Percentiles rank a stretch among this genome's conserved stretches.
Conservation (phyloP, 1,139 yeast species). For the Yamadazyma epiphylla region DNA sequence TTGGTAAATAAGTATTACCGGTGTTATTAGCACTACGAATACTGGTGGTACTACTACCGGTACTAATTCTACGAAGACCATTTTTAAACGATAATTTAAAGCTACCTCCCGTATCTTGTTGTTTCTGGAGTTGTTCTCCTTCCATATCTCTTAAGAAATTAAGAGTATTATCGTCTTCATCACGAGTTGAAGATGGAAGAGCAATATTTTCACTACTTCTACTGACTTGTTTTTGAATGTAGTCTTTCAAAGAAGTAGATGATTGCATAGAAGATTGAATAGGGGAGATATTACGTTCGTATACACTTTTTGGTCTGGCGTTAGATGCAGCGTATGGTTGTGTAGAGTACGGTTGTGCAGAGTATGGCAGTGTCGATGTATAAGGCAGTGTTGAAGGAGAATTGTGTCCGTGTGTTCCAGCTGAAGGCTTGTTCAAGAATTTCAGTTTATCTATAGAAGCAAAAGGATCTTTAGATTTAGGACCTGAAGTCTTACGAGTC, state of each 20-base stretch:
- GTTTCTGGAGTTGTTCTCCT: slow-evolving; percentile 17
- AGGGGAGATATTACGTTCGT: slow-evolving; percentile 11
- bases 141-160: slow-evolving; percentile 59
- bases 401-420: no score
- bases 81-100: slow-evolving; percentile 31
- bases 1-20: slow-evolving; percentile 13
- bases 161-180: slow-evolving; percentile 28
- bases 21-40: slow-evolving; percentile 19
- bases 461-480: slow-evolving; percentile 28
- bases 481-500: slow-evolving; percentile 5
- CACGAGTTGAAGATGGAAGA: slow-evolving; percentile 11
- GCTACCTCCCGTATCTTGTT: slow-evolving; percentile 45
- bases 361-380: no score
- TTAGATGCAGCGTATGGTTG: slow-evolving; percentile 2
- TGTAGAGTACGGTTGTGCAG: no score
- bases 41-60: slow-evolving; percentile 27
- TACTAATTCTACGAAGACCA: slow-evolving; percentile 37
- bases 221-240: slow-evolving; percentile 31
- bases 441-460: slow-evolving; percentile 37
- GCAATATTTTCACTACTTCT: slow-evolving; percentile 18
- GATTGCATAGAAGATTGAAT: slow-evolving; percentile 10
- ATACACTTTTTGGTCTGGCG: slow-evolving; percentile 9
- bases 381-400: slow-evolving; percentile 1
- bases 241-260: slow-evolving; percentile 29
- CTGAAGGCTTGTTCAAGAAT: slow-evolving; percentile 14